Evolutionary conservation across 352 stramenopile genomes (phyloP), one percentile per base, ranked within the genome.

Genomic region (Phytophthora cactorum): DNA sequence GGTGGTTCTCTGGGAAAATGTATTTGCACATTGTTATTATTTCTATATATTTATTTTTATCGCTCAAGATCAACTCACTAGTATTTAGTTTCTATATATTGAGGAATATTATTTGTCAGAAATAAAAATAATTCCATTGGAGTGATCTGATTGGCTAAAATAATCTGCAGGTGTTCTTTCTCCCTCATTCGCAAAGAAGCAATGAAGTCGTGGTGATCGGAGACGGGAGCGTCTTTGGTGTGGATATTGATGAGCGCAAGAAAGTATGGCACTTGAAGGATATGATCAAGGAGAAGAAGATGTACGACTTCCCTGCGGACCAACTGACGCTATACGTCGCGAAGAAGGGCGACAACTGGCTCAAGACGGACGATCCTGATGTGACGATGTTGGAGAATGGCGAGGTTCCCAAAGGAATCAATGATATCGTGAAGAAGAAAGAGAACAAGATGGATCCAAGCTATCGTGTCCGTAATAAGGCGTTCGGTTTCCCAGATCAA

Each of bases 11-110:
- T 45, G 39, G 39, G 12, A 45, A 45, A n/a, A 45, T 46, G 39
- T 46, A 46, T n/a, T 46, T 46, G 39, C 39, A 46, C 39, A 17
- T 46, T 46, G 39, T n/a, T n/a, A n/a, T 46, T 46, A 46, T 46
- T 46, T 46, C 39, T 46, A 46, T 46, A 46, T 46, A 46, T n/a
- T n/a, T n/a, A n/a, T n/a, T 46, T 46, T 41, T 41, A 41, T 12
- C 34, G 34, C 34, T 41, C 34, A 41, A 41, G n/a, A n/a, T n/a
- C n/a, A n/a, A n/a, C n/a, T n/a, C n/a, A n/a, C n/a, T n/a, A n/a
- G n/a, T n/a, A n/a, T n/a, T n/a, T n/a, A n/a, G n/a, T n/a, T n/a
- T n/a, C n/a, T n/a, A n/a, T n/a, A n/a, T n/a, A n/a, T n/a, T n/a
- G n/a, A n/a, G n/a, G n/a, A n/a, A n/a, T n/a, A n/a, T n/a, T n/a